A percentile compares a stretch with the other conserved stretches of the same genome.
Evolutionary conservation across 495 filamentous ascomycete species (phyloP).

Genomic region (Darksidea phi): DNA sequence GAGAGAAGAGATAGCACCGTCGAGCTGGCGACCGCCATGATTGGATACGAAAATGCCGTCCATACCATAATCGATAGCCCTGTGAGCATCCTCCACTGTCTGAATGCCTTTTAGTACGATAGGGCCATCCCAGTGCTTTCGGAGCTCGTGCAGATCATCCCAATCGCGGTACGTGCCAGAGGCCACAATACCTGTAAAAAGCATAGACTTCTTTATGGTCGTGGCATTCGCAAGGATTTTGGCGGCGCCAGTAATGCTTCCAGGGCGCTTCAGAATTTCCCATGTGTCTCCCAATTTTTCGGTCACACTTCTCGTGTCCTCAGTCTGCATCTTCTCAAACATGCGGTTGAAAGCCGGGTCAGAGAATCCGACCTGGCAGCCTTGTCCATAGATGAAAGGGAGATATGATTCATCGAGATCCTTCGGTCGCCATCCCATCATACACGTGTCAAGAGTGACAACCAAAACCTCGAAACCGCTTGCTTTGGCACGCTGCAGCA

Average conservation of each 20-base stretch:
- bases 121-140: conserved; percentile 43
- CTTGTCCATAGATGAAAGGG: conserved; percentile 36
- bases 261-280: conserved; percentile 31
- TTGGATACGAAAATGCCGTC: conserved; percentile 58
- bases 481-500: conserved; percentile 33
- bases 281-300: conserved; percentile 30
- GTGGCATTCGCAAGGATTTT: conserved; percentile 30
- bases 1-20: conserved; percentile 39
- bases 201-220: conserved; percentile 28
- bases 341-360: conserved; percentile 35
- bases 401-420: conserved; percentile 36
- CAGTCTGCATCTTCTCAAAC: conserved; percentile 28
- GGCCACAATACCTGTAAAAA: conserved; percentile 12
- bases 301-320: conserved; percentile 15
- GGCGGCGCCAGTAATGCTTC: conserved; percentile 21
- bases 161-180: conserved; percentile 36
- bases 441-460: conserved; percentile 38
- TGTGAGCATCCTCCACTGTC: conserved; percentile 48
- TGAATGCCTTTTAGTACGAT: conserved; percentile 46
- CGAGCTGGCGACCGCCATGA: conserved; percentile 47
- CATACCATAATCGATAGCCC: conserved; percentile 50
- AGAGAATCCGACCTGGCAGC: conserved; percentile 32
- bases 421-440: conserved; percentile 35
- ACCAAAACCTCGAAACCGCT: conserved; percentile 37
- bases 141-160: conserved; percentile 37